Evolutionary conservation across 164 flowering plant species (phyloP).

Genomic region (Liriodendron chinense): DNA sequence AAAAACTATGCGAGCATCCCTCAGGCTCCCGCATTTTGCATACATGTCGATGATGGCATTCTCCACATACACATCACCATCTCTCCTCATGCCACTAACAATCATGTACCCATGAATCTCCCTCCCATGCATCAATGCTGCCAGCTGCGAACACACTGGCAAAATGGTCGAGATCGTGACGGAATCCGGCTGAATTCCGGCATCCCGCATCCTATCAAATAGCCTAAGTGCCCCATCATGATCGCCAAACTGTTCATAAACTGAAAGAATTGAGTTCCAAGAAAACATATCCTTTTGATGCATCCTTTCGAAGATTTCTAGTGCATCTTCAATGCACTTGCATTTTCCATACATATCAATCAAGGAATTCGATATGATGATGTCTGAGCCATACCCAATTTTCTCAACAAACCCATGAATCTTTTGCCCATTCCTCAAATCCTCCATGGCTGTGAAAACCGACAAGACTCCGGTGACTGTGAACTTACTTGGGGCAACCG

Average conservation of each 20-base stretch:
- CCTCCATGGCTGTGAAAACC: constrained; percentile 32
- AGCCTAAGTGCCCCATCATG: constrained; percentile 45
- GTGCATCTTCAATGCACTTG: constrained; percentile 37
- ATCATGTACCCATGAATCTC: constrained; percentile 65
- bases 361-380: constrained; percentile 50
- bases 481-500: constrained; percentile 40
- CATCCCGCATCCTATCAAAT: constrained; percentile 44
- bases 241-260: constrained; percentile 52
- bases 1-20: constrained; percentile 50
- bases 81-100: constrained; percentile 39
- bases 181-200: constrained; percentile 49
- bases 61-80: constrained; percentile 26
- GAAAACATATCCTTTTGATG: constrained; percentile 47
- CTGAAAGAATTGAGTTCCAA: constrained; percentile 68
- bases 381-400: constrained; percentile 41
- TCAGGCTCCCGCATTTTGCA: constrained; percentile 68
- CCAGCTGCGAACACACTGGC: constrained; percentile 60
- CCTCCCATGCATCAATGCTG: constrained; percentile 64
- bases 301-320: constrained; percentile 42
- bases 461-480: constrained; percentile 60
- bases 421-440: constrained; percentile 38
- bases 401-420: constrained; percentile 54
- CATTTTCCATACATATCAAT: constrained; percentile 79
- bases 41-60: constrained; percentile 80
- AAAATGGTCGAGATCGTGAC: constrained; percentile 54